Percentiles rank a stretch among this genome's conserved stretches.
Conservation (phyloP, 2,329 filamentous ascomycete species). For the Sporothrix schenckii region DNA sequence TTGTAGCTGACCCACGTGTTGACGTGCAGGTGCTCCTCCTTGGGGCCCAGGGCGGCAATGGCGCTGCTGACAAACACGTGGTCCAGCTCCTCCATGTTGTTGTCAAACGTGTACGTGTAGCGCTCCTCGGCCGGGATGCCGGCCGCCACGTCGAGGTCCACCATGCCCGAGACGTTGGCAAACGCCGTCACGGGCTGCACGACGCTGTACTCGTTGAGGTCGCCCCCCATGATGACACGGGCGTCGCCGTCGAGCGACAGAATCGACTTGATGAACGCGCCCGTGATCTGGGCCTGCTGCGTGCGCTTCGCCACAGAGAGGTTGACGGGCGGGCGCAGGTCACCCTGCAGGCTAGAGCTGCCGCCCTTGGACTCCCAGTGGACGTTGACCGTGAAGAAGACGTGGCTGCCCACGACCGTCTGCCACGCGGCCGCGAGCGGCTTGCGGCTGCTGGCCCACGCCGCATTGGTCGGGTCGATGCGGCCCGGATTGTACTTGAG, state of each 20-base stretch:
- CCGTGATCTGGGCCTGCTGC: conserved; percentile 62
- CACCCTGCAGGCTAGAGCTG: conserved; percentile 65
- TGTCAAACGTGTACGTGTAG: conserved; percentile 72
- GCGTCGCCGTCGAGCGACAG: conserved; percentile 60
- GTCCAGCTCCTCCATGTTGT: conserved; percentile 70
- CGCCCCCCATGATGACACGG: conserved; percentile 63
- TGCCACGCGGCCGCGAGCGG: conserved; percentile 69
- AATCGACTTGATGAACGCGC: conserved; percentile 62
- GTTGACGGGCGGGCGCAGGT: conserved; percentile 68
- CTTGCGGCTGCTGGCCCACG: conserved; percentile 66
- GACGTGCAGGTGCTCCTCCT: conserved; percentile 69
- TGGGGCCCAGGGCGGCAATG: conserved; percentile 45
- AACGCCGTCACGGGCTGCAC: conserved; percentile 63
- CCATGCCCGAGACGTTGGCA: conserved; percentile 55
- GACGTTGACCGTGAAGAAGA: conserved; percentile 72
- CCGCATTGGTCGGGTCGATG: conserved; percentile 63
- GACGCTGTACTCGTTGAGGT: conserved; percentile 73
- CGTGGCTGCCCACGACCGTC: conserved; percentile 53
- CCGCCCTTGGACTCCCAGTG: conserved; percentile 70
- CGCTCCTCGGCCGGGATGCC: conserved; percentile 58
- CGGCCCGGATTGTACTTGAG: conserved; percentile 70
- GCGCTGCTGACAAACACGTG: conserved; percentile 67
- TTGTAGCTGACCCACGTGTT: conserved; percentile 67
- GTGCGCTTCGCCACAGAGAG: conserved; percentile 61
- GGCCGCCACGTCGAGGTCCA: conserved; percentile 64